Conservation (phyloP, 805 yeast genomes). For the Pichia ethanolica region DNA sequence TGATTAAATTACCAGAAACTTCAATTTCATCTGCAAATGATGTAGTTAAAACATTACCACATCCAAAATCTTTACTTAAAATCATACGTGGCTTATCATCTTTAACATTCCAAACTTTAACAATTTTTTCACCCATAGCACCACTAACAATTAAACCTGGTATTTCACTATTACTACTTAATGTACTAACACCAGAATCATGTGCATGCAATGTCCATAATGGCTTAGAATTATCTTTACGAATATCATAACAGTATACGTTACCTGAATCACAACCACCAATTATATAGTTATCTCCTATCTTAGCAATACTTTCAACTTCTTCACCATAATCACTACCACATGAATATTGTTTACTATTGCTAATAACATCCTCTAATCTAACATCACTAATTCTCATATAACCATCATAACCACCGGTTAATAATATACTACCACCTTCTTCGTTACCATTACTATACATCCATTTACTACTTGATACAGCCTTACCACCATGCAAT, state of each 20-base stretch:
- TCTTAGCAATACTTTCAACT: conserved; percentile 77
- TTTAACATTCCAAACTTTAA: conserved; percentile 80
- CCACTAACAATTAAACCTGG: conserved; percentile 77
- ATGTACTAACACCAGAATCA: conserved; percentile 84
- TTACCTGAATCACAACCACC: conserved; percentile 92
- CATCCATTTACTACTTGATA: conserved; percentile 87
- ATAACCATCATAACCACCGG: conserved; percentile 91
- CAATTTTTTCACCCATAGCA: conserved; percentile 82
- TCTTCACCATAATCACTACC: conserved; percentile 51
- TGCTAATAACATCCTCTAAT: conserved; percentile 48
- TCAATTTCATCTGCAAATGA: conserved; percentile 83
- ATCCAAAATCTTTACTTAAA: conserved; percentile 83
- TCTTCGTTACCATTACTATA: conserved; percentile 26
- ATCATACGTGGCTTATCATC: conserved; percentile 68
- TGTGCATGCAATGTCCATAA: conserved; percentile 97
- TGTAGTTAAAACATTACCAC: conserved; percentile 82
- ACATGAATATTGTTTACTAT: conserved; percentile 60
- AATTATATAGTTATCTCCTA: conserved; percentile 37
- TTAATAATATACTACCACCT: conserved; percentile 62
- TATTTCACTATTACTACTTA: conserved; percentile 59
- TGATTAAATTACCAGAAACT: conserved; percentile 66
- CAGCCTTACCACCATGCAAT: conserved; percentile 73
- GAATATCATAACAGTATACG: conserved; percentile 81
- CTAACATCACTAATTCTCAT: conserved; percentile 83
- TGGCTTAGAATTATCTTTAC: conserved; percentile 47